phyloP scores from a whole-genome alignment of 306 rosid genomes.

The Begonia peltatifolia region DNA sequence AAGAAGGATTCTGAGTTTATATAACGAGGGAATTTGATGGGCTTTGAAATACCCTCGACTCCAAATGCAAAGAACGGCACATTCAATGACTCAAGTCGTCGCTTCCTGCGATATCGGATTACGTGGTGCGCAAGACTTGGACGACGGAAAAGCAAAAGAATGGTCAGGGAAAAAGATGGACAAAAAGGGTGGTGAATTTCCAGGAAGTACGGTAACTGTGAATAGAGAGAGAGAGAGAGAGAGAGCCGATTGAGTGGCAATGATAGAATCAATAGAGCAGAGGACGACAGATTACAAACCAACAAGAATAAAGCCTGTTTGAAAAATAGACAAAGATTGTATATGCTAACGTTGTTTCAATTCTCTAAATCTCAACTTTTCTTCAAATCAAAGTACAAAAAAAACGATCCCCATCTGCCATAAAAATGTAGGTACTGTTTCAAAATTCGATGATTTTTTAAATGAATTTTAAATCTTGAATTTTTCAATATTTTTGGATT shows the following conservation, averaged over 20 bases:
- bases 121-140: constrained; percentile 20
- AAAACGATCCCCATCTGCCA: no score
- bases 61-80: neutral
- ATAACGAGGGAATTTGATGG: neutral
- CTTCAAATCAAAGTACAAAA: no score
- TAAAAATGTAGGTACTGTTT: no score
- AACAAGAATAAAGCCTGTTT: no score
- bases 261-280: no score
- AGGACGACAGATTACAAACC: no score
- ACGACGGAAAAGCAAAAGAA: constrained; percentile 2
- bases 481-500: no score
- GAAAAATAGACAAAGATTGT: no score
- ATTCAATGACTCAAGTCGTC: constrained; percentile 4
- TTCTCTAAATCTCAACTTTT: no score
- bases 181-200: neutral
- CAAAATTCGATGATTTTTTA: no score
- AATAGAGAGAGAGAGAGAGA: neutral
- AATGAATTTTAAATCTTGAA: no score
- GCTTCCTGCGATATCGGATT: constrained; percentile 5
- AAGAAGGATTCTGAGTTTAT: neutral
- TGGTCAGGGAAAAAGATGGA: neutral
- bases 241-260: neutral
- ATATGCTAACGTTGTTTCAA: no score
- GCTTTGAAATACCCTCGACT: neutral
- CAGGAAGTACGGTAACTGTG: neutral